Percentiles rank a stretch among this genome's conserved stretches.
These are phyloP conservation scores for Yamadazyma phyllophila DNA, from an alignment of 805 yeast genomes.

Conservation along the genomic window DNA sequence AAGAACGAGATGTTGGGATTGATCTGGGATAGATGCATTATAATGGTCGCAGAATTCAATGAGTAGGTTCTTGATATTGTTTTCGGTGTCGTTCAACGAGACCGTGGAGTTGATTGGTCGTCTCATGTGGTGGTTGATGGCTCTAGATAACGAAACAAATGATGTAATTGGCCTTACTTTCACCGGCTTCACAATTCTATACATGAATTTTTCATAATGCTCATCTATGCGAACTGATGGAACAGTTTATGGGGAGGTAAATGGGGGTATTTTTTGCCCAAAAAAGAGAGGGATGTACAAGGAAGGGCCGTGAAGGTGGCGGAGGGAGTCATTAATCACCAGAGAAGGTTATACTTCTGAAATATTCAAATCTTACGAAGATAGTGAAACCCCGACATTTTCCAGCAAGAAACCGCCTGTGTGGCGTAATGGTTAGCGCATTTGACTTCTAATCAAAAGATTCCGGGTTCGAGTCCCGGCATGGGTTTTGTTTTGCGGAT, in stretches of 20 bases:
- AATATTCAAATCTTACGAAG: too few species aligned
- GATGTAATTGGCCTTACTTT: neutral
- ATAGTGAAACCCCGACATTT: neutral
- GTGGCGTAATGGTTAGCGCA: constrained; percentile 70
- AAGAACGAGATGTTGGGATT: constrained; percentile 40
- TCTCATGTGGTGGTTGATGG: neutral
- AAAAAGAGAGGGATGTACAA: too few species aligned
- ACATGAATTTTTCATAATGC: constrained; percentile 2
- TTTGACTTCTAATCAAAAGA: constrained; percentile 67
- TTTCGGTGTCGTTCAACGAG: constrained; percentile 40
- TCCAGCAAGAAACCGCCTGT: constrained; percentile 33
- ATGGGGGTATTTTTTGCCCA: neutral
- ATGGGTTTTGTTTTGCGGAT: constrained; percentile 35
- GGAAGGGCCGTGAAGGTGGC: too few species aligned
- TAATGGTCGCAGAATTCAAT: constrained; percentile 40
- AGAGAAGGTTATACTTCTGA: too few species aligned
- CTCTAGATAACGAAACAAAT: neutral
- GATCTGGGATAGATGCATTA: constrained; percentile 21
- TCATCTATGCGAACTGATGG: neutral
- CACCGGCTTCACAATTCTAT: constrained; percentile 7
- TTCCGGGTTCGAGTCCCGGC: constrained; percentile 64
- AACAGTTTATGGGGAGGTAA: neutral
- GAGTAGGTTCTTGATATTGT: constrained; percentile 37
- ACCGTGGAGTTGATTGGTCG: constrained; percentile 19
- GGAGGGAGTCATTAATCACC: too few species aligned